phyloP scores from a whole-genome alignment of 306 rosid species.

The Quercus dentata region DNA sequence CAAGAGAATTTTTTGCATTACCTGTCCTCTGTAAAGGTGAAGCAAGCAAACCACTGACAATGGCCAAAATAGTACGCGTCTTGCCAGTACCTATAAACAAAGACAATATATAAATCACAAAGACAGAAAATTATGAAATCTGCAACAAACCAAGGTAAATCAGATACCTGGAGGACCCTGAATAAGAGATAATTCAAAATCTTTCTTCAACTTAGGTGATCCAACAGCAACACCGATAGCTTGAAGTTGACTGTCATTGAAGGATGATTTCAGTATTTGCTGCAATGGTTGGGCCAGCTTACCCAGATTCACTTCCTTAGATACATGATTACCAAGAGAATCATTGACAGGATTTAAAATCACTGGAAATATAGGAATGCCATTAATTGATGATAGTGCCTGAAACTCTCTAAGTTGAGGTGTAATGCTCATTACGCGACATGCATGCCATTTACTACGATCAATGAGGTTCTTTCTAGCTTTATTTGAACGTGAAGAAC shows the following conservation, averaged over 20 bases:
- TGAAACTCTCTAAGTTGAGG: constrained; percentile 92
- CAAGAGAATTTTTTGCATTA: constrained; percentile 20
- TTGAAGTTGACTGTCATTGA: constrained; percentile 80
- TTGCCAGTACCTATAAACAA: constrained; percentile 84
- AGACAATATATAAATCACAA: constrained; percentile 20
- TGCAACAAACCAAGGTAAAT: constrained; percentile 18
- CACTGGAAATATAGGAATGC: constrained; percentile 73
- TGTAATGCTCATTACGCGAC: constrained; percentile 84
- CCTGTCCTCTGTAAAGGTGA: constrained; percentile 44
- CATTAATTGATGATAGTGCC: constrained; percentile 82
- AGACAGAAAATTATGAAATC: constrained; percentile 11
- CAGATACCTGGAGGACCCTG: constrained; percentile 98
- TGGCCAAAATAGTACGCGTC: constrained; percentile 90
- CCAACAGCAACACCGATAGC: constrained; percentile 71
- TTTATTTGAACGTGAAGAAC: constrained; percentile 77
- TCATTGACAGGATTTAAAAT: constrained; percentile 58
- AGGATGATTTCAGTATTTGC: constrained; percentile 65
- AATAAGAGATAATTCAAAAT: constrained; percentile 72
- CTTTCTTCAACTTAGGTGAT: constrained; percentile 40
- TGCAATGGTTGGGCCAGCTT: constrained; percentile 76
- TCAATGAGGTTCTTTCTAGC: constrained; percentile 87
- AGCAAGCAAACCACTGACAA: constrained; percentile 82
- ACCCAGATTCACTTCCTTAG: constrained; percentile 51
- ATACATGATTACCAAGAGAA: constrained; percentile 34
- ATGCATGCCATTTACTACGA: constrained; percentile 92